Evolutionary conservation across 2,329 filamentous ascomycete species (phyloP).

Genomic region (Daldinia eschscholtzii): DNA sequence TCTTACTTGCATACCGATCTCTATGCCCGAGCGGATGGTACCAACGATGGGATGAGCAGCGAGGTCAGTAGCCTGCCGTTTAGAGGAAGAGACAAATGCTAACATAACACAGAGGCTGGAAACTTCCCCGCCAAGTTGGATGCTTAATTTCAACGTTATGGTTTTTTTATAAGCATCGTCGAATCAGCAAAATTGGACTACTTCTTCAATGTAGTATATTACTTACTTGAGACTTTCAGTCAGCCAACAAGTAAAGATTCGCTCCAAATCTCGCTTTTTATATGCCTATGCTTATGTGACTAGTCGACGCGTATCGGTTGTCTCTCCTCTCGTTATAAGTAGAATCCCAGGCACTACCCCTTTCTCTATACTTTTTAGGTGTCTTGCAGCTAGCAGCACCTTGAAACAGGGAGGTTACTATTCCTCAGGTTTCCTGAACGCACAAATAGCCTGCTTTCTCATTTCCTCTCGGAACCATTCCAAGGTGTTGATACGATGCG

Average conservation of each 20-base stretch:
- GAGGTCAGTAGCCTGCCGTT: constrained; percentile 72
- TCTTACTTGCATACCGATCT: constrained; percentile 95
- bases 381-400: not conserved
- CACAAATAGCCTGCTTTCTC: not conserved
- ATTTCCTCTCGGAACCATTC: not conserved
- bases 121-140: constrained; percentile 77
- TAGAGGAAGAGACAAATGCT: constrained; percentile 41
- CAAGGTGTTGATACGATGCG: not conserved
- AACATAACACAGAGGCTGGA: constrained; percentile 67
- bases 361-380: not conserved
- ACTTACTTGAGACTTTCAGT: constrained; percentile 42
- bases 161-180: constrained; percentile 14
- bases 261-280: constrained; percentile 25
- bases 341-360: not conserved
- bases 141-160: constrained; percentile 56
- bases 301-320: not conserved
- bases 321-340: not conserved
- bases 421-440: too few species aligned
- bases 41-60: constrained; percentile 96
- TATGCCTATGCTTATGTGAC: constrained; percentile 23
- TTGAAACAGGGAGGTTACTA: too few species aligned
- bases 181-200: constrained; percentile 35
- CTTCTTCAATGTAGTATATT: constrained; percentile 49
- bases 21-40: constrained; percentile 97
- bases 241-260: constrained; percentile 46